Conservation (phyloP, 1,139 yeast genomes). For the Blastobotrys petasosporus region DNA sequence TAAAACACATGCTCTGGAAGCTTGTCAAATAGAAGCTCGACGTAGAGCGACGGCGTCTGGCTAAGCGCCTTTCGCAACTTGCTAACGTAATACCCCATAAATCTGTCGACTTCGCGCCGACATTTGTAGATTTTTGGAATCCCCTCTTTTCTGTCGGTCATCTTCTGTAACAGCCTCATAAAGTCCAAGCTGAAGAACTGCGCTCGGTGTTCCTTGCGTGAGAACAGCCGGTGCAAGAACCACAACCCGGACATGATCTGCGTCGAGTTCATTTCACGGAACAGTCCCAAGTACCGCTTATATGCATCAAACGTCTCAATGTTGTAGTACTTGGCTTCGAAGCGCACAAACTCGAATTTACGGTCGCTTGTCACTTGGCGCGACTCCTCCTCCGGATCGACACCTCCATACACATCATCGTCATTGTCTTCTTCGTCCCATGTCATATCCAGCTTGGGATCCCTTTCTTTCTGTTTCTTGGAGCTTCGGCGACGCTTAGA, state of each 20-base stretch:
- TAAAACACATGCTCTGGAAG: conserved; percentile 44
- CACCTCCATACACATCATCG: conserved; percentile 39
- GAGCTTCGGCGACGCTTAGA: conserved; percentile 39
- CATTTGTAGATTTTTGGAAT: conserved; percentile 38
- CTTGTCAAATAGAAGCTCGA: conserved; percentile 66
- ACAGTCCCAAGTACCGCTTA: conserved; percentile 47
- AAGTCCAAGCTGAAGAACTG: conserved; percentile 71
- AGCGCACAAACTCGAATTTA: conserved; percentile 44
- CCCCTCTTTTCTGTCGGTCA: conserved; percentile 35
- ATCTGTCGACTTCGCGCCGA: conserved; percentile 57
- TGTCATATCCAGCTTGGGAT: conserved; percentile 27
- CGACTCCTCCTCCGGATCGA: conserved; percentile 31
- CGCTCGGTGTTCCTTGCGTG: conserved; percentile 52
- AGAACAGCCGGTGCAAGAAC: conserved; percentile 68
- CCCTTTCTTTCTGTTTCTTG: conserved; percentile 21
- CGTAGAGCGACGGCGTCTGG: conserved; percentile 51
- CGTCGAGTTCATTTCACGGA: conserved; percentile 52
- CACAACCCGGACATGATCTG: conserved; percentile 47
- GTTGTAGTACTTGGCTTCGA: conserved; percentile 37
- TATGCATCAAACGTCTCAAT: conserved; percentile 45
- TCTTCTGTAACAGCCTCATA: conserved; percentile 47
- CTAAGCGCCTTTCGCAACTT: conserved; percentile 48
- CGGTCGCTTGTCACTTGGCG: conserved; percentile 43
- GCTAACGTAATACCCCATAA: conserved; percentile 62
- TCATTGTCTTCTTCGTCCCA: conserved; percentile 45